Evolutionary conservation across 2,329 filamentous ascomycete species (phyloP), one percentile per base, ranked within the genome.

Genomic region (Diaporthe destruens): DNA sequence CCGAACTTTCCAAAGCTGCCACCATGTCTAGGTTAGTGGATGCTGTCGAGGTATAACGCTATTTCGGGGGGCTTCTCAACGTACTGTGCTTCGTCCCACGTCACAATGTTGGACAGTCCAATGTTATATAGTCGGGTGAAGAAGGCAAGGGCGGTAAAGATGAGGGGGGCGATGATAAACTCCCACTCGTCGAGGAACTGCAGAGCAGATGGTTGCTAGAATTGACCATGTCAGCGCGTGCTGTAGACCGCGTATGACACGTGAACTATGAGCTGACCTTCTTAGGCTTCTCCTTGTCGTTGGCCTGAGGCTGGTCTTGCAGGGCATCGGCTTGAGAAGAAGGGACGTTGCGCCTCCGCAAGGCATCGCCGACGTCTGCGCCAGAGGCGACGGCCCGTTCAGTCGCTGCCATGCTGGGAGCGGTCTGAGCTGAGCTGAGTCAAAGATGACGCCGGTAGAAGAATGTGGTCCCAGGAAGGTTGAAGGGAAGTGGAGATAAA

Each of bases 1-100:
- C 96, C 96, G 83, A 99, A 99, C 86, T 99, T 99, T 81, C 94
- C 94, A 83, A 97, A 97, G 83, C 92, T 94, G 79, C 66, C 11
- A 51, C 53, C 25, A 32, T 69, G 72, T 77, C 66, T 72, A 18
- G 9, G 77, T 84, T 75, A 81, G 77, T 75, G 74, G 69, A 25
- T 57, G 75, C 76, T 75, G 61, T 71, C 63, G 55, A 69, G 54
- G 59, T 44, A 49, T 56, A 20, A 39, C 56, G 68, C 42, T 6
- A 23, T 1, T 51, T 69, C 63, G 12, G 63, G 36, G 69, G 70
- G 71, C 72, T 49, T 36, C 56, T n/a, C 9, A 32, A 85, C 88
- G 78, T 83, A 89, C 89, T 91, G 89, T 78, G 89, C 89, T 82
- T 90, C 89, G 81, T 91, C 89, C 89, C 89, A 91, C 63, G 90